Conservation (phyloP, 73 alveolate genomes). For the Paramecium tetraurelia region DNA sequence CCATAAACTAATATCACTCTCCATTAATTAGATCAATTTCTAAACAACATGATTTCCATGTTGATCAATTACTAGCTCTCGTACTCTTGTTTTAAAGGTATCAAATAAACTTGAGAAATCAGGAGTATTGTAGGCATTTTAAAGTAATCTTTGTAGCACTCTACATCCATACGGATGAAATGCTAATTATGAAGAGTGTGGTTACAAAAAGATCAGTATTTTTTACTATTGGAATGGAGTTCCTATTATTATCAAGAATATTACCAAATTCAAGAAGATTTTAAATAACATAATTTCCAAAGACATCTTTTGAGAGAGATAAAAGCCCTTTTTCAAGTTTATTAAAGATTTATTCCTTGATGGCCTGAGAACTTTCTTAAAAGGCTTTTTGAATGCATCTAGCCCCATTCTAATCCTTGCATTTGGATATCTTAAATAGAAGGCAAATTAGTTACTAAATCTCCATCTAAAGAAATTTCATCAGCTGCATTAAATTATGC, state of each 20-base stretch:
- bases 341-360: constrained; percentile 60
- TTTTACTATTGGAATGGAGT: constrained; percentile 26
- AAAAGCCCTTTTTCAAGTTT: constrained; percentile 62
- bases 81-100: constrained; percentile 53
- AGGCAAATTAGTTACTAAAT: neutral
- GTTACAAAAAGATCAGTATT: constrained; percentile 54
- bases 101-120: constrained; percentile 53
- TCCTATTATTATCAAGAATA: neutral
- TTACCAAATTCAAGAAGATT: constrained; percentile 66
- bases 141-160: constrained; percentile 68
- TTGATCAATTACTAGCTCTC: constrained; percentile 74
- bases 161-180: constrained; percentile 75
- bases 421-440: neutral
- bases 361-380: constrained; percentile 67
- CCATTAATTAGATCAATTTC: neutral
- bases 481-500: neutral
- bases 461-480: neutral
- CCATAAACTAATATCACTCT: neutral
- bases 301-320: constrained; percentile 70
- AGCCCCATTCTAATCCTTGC: constrained; percentile 72
- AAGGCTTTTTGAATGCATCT: constrained; percentile 65
- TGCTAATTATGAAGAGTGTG: constrained; percentile 62
- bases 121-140: constrained; percentile 49
- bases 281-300: constrained; percentile 78
- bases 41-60: constrained; percentile 75